Evolutionary conservation across 345 rosid species (phyloP).

Genomic region (Laguncularia racemosa): DNA sequence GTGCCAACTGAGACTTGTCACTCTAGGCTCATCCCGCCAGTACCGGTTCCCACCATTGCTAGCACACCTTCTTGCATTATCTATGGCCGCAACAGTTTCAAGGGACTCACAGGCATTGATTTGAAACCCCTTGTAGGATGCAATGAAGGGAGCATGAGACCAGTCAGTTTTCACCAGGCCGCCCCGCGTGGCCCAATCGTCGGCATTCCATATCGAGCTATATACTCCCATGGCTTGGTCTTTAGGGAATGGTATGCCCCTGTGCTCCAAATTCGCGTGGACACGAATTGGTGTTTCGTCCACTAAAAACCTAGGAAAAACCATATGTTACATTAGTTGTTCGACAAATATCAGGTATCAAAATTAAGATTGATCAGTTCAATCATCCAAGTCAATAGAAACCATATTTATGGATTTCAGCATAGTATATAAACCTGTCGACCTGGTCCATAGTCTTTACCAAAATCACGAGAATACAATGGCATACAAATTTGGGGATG

Average conservation of each 20-base stretch:
- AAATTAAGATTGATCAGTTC: too few species aligned
- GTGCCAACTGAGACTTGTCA: constrained; percentile 22
- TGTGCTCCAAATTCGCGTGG: constrained; percentile 24
- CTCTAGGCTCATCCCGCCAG: constrained; percentile 34
- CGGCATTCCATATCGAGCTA: constrained; percentile 39
- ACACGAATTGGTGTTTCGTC: constrained; percentile 24
- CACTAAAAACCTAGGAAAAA: constrained; percentile 27
- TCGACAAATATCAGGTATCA: too few species aligned
- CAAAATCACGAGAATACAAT: too few species aligned
- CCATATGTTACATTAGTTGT: too few species aligned
- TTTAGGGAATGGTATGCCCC: constrained; percentile 27
- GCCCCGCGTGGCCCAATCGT: constrained; percentile 38
- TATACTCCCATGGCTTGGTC: constrained; percentile 40
- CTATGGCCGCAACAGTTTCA: background rate
- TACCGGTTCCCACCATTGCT: constrained; percentile 11
- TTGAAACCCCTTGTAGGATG: constrained; percentile 12
- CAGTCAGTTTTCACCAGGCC: constrained; percentile 26
- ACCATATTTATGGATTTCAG: too few species aligned
- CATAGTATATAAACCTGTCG: too few species aligned
- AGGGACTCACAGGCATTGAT: constrained; percentile 5
- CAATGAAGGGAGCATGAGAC: constrained; percentile 22
- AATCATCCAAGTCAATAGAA: too few species aligned
- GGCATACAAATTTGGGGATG: too few species aligned
- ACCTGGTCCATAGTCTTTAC: too few species aligned
- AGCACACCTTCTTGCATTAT: constrained; percentile 6